Evolutionary conservation across 345 rosid genomes (phyloP), one percentile per base, ranked within the genome.

Genomic region (Streptanthus diversifolius): DNA sequence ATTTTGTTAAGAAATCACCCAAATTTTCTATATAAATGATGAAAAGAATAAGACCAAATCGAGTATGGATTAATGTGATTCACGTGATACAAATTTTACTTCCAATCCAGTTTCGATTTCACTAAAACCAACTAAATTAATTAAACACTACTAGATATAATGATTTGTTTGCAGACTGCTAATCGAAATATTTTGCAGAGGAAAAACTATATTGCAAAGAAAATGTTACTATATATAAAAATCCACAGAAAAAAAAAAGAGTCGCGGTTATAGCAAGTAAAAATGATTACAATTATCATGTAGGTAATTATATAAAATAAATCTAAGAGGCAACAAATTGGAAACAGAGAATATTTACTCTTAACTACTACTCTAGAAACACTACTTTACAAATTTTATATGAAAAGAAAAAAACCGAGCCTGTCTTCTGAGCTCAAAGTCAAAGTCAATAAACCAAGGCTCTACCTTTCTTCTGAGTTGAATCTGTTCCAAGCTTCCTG

Each of bases 401-500:
- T 2, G 10, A 25, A 47, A 25, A 25, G 27, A n/a, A 63, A 63
- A 53, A 7, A 37, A 58, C 48, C 43, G 18, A 17, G 25, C 39
- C n/a, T 37, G 49, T n/a, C 37, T 43, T 21, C 41, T 19, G 40
- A 40, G 44, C 8, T 48, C 27, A 61, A 62, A 19, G 32, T 63
- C 44, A 39, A 48, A 32, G 63, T 77, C 32, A 64, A 56, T 5
- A 67, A 36, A 4, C 13, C 59, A 21, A 55, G 39, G 68, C 80
- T 63, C 75, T 87, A 88, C 80, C 96, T 83, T 84, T 95, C 97
- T 80, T 90, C 96, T 0, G 95, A 90, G 79, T 87, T 95, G 88
- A 91, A 95, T 76, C 79, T 91, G 86, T 87, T 85, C 99, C 93
- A 95, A 41, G 93, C 96, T 81, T 91, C 99, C 96, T 91, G 93